A percentile compares a stretch with the other conserved stretches of the same genome.
These are phyloP conservation scores for Brasenia schreberi DNA, from an alignment of 164 flowering plant species.

Conservation along the genomic window DNA sequence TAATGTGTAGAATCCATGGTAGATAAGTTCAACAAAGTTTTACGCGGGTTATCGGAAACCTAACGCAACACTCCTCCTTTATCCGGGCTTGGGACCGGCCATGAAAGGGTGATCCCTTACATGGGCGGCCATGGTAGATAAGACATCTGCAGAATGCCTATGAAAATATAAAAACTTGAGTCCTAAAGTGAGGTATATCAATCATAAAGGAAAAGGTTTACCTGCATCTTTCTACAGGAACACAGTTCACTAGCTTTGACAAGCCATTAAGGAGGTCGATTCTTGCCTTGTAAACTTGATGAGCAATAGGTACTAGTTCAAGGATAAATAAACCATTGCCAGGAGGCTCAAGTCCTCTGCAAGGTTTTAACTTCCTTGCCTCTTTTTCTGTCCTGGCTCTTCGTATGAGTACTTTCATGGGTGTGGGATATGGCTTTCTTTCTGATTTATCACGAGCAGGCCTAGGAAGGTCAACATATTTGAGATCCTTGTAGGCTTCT, in stretches of 20 bases:
- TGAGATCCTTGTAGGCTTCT: constrained; percentile 13
- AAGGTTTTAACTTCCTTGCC: constrained; percentile 35
- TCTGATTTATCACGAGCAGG: constrained; percentile 32
- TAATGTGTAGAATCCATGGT: no score
- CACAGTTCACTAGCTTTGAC: constrained; percentile 20
- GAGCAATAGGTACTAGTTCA: constrained; percentile 48
- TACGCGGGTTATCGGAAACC: no score
- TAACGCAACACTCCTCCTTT: no score
- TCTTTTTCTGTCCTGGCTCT: constrained; percentile 46
- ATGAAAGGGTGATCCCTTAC: no score
- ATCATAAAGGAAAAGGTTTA: constrained; percentile 4
- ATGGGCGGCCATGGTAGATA: no score
- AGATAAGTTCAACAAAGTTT: no score
- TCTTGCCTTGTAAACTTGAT: constrained; percentile 40
- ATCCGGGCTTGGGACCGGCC: no score
- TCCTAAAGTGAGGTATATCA: no score
- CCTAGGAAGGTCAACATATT: constrained; percentile 41
- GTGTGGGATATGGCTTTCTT: constrained; percentile 61
- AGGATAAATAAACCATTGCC: constrained; percentile 61
- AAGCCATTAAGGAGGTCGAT: constrained; percentile 37
- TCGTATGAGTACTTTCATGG: constrained; percentile 50
- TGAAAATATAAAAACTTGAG: no score
- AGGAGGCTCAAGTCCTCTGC: constrained; percentile 46
- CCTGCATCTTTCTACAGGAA: constrained; percentile 65
- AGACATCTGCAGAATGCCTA: no score